Evolutionary conservation across 2,329 filamentous ascomycete genomes (phyloP).

Genomic region (Chrysoporthe puriensis): DNA sequence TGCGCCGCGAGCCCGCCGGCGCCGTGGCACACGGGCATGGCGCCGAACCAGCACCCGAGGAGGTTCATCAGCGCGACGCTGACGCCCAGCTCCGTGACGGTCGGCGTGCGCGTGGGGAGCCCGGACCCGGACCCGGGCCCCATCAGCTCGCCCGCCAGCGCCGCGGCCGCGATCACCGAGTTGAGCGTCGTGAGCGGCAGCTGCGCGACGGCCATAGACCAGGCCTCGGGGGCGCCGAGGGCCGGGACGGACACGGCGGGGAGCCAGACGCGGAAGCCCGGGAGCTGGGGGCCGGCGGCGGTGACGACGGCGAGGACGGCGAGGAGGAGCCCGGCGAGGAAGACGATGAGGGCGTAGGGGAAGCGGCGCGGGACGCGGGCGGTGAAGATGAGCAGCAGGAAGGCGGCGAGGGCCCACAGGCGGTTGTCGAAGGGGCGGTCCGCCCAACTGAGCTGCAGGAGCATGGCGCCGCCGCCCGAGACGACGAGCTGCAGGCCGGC

Average conservation of each 20-base stretch:
- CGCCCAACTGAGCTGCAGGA: constrained; percentile 71
- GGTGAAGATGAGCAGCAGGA: constrained; percentile 70
- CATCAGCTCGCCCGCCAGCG: constrained; percentile 77
- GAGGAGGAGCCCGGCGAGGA: constrained; percentile 69
- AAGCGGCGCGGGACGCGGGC: constrained; percentile 62
- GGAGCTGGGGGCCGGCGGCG: constrained; percentile 40
- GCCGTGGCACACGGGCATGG: constrained; percentile 95
- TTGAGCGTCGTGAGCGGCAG: constrained; percentile 91
- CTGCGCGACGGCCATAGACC: constrained; percentile 75
- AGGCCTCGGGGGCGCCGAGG: constrained; percentile 44
- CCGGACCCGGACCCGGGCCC: constrained; percentile 48
- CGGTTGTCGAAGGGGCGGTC: constrained; percentile 75
- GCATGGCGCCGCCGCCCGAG: constrained; percentile 71
- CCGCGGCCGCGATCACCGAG: constrained; percentile 85
- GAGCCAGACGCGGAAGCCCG: constrained; percentile 62
- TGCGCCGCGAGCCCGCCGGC: constrained; percentile 90
- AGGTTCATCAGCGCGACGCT: constrained; percentile 87
- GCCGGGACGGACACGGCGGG: constrained; percentile 53
- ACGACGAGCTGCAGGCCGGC: constrained; percentile 84
- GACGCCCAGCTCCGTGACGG: constrained; percentile 75
- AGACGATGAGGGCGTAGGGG: constrained; percentile 78
- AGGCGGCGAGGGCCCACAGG: constrained; percentile 75
- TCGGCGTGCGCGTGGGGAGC: constrained; percentile 59
- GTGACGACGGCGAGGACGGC: constrained; percentile 51
- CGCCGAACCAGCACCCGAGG: constrained; percentile 84